Percentiles rank a stretch among this genome's conserved stretches.
Evolutionary conservation across 2,329 filamentous ascomycete genomes (phyloP).

Genomic region (Lecanicillium sp.): DNA sequence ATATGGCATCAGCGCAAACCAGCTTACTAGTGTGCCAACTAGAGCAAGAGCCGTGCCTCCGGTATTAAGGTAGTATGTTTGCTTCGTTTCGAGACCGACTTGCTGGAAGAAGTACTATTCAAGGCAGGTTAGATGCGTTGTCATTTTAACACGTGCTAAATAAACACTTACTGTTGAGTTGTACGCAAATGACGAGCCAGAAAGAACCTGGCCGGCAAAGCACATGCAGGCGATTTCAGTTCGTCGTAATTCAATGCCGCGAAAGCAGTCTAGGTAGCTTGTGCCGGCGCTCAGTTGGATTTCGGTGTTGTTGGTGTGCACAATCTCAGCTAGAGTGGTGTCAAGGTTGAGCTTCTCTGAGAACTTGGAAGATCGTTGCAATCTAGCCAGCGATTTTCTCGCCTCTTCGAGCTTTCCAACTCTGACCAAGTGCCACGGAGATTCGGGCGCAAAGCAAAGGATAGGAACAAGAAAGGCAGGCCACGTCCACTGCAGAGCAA

Average conservation of each 20-base stretch:
- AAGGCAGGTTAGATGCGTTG: conserved; percentile 14
- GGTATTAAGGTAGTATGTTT: conserved; percentile 41
- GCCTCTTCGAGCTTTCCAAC: conserved; percentile 20
- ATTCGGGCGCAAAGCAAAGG: conserved; percentile 24
- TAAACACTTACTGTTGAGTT: conserved; percentile 24
- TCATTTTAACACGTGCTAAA: not conserved
- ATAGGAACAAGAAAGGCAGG: conserved; percentile 27
- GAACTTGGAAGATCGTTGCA: conserved; percentile 16
- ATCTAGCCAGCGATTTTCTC: conserved; percentile 12
- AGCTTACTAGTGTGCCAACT: conserved; percentile 32
- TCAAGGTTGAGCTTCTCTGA: conserved; percentile 11
- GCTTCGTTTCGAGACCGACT: conserved; percentile 30
- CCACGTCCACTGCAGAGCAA: conserved; percentile 36
- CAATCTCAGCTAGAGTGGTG: conserved; percentile 30
- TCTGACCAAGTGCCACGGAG: conserved; percentile 36
- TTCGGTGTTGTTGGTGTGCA: conserved; percentile 25
- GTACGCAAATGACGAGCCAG: conserved; percentile 30
- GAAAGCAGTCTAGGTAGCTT: conserved; percentile 37
- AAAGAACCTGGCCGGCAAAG: conserved; percentile 30
- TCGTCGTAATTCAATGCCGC: conserved; percentile 34
- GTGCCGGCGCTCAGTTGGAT: conserved; percentile 22
- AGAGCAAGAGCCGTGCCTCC: conserved; percentile 36
- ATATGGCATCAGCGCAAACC: conserved; percentile 27
- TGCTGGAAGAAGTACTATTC: conserved; percentile 31
- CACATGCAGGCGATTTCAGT: conserved; percentile 35